Evolutionary conservation across 805 yeast species (phyloP).

Genomic region (Sugiyamaella smithiae): DNA sequence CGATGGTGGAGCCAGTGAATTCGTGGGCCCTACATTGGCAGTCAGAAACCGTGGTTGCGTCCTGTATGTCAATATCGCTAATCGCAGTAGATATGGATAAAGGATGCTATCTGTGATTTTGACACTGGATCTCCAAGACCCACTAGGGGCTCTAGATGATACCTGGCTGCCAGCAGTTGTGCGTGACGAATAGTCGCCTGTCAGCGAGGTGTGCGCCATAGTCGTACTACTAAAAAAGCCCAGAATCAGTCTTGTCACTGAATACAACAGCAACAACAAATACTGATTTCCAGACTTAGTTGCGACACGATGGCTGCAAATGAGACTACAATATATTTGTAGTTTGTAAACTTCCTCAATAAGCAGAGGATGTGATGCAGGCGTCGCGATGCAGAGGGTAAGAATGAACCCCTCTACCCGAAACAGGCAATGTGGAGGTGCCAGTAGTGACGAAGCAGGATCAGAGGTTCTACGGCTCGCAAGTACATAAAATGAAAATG

Average conservation of each 20-base stretch:
- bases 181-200: no score
- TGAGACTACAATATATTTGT: background rate
- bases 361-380: conserved; percentile 1
- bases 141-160: conserved; percentile 1
- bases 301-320: no score
- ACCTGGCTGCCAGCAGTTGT: background rate
- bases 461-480: no score
- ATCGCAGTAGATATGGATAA: conserved; percentile 53
- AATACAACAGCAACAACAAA: no score
- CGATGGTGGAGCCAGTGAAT: conserved; percentile 1
- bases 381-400: conserved; percentile 7
- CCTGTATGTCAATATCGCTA: conserved; percentile 56
- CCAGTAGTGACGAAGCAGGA: no score
- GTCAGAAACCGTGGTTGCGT: conserved; percentile 61
- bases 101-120: conserved; percentile 29
- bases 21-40: background rate
- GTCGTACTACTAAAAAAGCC: no score
- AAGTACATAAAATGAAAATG: background rate
- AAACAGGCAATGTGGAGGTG: no score
- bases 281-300: no score
- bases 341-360: background rate
- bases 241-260: no score
- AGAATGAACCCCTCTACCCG: no score
- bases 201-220: no score
- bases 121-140: background rate